These are phyloP conservation scores for Micromonas pusilla DNA, from an alignment of 139 green algal genomes.

Conservation along the genomic window DNA sequence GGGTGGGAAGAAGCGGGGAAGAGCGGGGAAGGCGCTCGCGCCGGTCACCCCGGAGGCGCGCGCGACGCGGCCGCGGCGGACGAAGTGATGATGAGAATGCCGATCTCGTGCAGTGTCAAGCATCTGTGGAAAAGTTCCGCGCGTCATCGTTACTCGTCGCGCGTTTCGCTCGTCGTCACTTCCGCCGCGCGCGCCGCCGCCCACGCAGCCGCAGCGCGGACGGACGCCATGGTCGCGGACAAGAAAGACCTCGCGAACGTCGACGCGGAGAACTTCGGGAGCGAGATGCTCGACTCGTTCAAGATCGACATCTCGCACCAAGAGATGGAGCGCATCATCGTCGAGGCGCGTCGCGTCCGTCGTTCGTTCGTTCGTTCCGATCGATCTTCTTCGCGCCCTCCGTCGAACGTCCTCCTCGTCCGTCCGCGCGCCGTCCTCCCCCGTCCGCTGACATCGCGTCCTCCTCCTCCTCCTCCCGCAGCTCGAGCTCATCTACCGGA, in stretches of 20 bases:
- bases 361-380: too few relatives aligned
- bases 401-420: too few relatives aligned
- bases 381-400: too few relatives aligned
- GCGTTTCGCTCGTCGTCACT: not conserved
- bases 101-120: not conserved
- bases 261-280: not conserved
- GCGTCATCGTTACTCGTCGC: not conserved
- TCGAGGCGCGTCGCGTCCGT: too few relatives aligned
- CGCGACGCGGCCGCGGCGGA: too few relatives aligned
- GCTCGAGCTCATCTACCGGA: slow-evolving; percentile 30
- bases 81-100: too few relatives aligned
- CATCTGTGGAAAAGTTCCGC: not conserved
- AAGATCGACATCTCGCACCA: slow-evolving; percentile 32
- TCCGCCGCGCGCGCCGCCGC: not conserved
- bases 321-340: slow-evolving; percentile 32
- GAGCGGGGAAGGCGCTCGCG: too few relatives aligned
- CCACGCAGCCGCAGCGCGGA: not conserved
- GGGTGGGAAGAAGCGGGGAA: too few relatives aligned
- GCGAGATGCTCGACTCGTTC: slow-evolving; percentile 5
- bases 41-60: too few relatives aligned
- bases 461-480: too few relatives aligned
- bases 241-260: not conserved
- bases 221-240: not conserved
- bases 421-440: too few relatives aligned
- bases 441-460: too few relatives aligned